Evolutionary conservation across 225 moss, liverwort and hornwort genomes (phyloP), one percentile per base, ranked within the genome.

Genomic region (Lunularia cruciata): DNA sequence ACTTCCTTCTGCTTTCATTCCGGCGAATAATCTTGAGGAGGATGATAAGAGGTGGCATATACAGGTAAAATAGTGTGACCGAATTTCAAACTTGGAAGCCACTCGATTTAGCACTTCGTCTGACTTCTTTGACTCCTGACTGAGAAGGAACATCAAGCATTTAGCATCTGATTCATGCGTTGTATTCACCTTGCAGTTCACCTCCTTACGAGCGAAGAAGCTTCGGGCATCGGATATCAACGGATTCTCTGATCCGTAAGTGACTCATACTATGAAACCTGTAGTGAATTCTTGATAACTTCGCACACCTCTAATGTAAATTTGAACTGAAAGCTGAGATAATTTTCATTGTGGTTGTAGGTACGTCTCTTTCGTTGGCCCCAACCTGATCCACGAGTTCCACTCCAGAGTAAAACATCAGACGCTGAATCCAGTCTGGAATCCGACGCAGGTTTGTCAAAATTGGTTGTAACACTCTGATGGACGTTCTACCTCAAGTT

Each of bases 371-470:
- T 98, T 98, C 76, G 89, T 98, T 28, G 96, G 96, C 26, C 96
- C 96, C 58, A 89, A 90, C 63, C 70, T 98, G 67, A 69, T 98
- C 23, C 92, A 88, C 53, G 92, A 98, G 46, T 90, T 89, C 33
- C 81, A 80, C 70, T 90, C 96, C 2, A 93, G 85, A 81, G 96
- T 98, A 79, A 98, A 93, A 72, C 90, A 92, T 67, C 90, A 88
- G 78, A 98, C 92, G 9, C 65, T 98, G 62, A 93, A 91, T 78
- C 96, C 96, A 45, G 90, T 98, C 5, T 98, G 96, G 96, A 89
- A 98, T 75, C 92, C 96, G 26, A 36, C 59, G 53, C 75, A 78
- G 82, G 82, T 83, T 39, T 14, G 75, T 68, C 26, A 27, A 25
- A 13, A 5, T 6, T 60, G 57, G 10, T 3, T n/a, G 33, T 35